Base-by-base conservation (phyloP, 257 asterid genomes). In the Linderniella brevidens region DNA sequence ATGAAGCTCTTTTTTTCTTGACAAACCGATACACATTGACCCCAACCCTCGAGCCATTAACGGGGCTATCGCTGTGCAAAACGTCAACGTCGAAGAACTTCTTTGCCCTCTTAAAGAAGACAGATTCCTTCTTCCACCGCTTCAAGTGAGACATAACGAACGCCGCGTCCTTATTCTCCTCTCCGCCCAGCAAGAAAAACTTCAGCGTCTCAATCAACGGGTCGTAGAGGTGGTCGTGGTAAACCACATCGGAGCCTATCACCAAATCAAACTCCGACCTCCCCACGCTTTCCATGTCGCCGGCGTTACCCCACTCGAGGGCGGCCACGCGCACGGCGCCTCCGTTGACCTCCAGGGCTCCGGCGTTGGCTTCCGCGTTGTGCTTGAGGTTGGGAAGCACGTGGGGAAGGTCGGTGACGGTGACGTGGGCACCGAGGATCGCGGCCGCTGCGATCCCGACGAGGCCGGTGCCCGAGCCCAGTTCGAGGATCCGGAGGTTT, bases 381-480 rank as follows among this genome's bases (percentile, higher is more conserved):
- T 59, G 70, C 50, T 50, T 72, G 47, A 87, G 70, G 52, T 83
- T 83, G 25, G 84, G 69, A 18, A 83, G 64, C 57, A 80, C 95
- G 66, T 66, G 78, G 42, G 95, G 90, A 42, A 83, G 92, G 66
- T 87, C 97, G 0, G 97, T 83, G 45, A 74, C 76, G 0, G 86
- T 83, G 52, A 87, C 95, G 14, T 54, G 36, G 29, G 93, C 88
- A 0, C 81, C 73, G 12, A 87, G 80, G 4, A 76, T n/a, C 1
- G 82, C 90, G 0, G 95, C 95, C 0, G 95, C 93, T 0, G 90
- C 88, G 11, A 87, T 83, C 10, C 95, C 95, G 2, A 72, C 92
- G 1, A 76, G 61, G 0, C 95, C 95, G 4, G 97, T 83, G 25
- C 97, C 97, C n/a, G 97, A 80, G 0, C 97, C 97, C 19, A 87